Evolutionary conservation across 2,329 filamentous ascomycete species (phyloP).

Genomic region (Clathrospora elynae): DNA sequence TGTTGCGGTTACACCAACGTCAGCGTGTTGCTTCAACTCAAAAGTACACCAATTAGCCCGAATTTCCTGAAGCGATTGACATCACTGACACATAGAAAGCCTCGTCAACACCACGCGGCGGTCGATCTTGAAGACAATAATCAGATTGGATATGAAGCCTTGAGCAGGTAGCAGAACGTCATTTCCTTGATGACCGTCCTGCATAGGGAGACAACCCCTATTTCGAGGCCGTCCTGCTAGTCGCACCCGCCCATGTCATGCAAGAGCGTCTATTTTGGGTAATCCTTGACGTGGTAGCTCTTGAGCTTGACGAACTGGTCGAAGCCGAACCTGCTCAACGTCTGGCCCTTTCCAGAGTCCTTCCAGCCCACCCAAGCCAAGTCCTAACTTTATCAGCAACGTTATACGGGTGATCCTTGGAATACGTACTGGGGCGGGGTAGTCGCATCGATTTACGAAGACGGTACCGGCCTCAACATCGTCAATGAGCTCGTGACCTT

Average conservation of each 20-base stretch:
- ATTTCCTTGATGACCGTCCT: background rate
- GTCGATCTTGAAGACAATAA: background rate
- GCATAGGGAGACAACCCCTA: slow-evolving; percentile 24
- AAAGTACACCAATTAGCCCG: too few species aligned
- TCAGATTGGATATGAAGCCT: background rate
- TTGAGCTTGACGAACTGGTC: slow-evolving; percentile 96
- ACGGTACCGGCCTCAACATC: slow-evolving; percentile 90
- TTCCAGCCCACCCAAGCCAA: slow-evolving; percentile 98
- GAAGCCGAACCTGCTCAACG: slow-evolving; percentile 86
- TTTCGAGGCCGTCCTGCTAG: slow-evolving; percentile 14
- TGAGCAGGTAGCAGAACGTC: slow-evolving; percentile 1
- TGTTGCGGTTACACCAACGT: too few species aligned
- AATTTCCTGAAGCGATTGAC: background rate
- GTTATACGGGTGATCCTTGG: background rate
- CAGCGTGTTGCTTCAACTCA: too few species aligned
- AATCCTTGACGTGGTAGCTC: slow-evolving; percentile 91
- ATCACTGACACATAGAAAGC: background rate
- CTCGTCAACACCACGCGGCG: background rate
- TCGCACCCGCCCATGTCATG: slow-evolving; percentile 18
- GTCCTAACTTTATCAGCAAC: slow-evolving; percentile 61
- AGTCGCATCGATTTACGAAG: slow-evolving; percentile 94
- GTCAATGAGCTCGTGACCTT: slow-evolving; percentile 76
- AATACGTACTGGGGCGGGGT: slow-evolving; percentile 80
- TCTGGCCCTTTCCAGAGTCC: slow-evolving; percentile 90
- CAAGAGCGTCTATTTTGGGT: slow-evolving; percentile 57